Conservation (phyloP, 768 basidiomycete genomes). For the Calocybe cyanea region DNA sequence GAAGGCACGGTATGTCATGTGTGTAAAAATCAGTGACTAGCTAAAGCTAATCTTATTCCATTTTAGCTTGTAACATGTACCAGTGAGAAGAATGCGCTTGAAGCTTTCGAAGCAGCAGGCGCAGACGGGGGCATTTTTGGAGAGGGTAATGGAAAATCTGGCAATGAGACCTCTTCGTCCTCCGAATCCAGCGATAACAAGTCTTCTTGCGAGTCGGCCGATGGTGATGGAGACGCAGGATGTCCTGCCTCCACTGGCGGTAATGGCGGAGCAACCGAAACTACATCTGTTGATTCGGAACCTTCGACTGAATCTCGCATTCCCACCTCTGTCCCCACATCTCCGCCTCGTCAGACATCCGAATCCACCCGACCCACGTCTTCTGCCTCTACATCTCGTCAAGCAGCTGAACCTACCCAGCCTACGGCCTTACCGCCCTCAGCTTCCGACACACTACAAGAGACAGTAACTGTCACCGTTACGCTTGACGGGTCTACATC, state of each 20-base stretch:
- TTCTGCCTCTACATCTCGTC: constrained; percentile 1
- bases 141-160: constrained; percentile 10
- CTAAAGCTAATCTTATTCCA: neutral
- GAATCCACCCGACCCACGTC: neutral
- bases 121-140: constrained; percentile 38
- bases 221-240: neutral
- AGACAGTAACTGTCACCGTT: constrained; percentile 30
- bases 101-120: constrained; percentile 44
- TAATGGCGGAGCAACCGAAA: neutral
- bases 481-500: constrained; percentile 23
- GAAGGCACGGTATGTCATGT: constrained; percentile 41
- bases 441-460: neutral
- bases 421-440: constrained; percentile 1
- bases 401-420: neutral
- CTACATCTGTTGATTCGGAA: neutral
- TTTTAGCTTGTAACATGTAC: constrained; percentile 49
- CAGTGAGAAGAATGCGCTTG: constrained; percentile 40
- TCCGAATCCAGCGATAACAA: constrained; percentile 10
- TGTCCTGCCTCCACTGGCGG: neutral
- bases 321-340: neutral
- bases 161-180: neutral
- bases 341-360: neutral
- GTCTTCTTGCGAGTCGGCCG: constrained; percentile 4
- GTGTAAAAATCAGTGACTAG: neutral
- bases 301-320: neutral